Conservation (phyloP, 225 moss, liverwort and hornwort species). For the Polytrichum formosum region DNA sequence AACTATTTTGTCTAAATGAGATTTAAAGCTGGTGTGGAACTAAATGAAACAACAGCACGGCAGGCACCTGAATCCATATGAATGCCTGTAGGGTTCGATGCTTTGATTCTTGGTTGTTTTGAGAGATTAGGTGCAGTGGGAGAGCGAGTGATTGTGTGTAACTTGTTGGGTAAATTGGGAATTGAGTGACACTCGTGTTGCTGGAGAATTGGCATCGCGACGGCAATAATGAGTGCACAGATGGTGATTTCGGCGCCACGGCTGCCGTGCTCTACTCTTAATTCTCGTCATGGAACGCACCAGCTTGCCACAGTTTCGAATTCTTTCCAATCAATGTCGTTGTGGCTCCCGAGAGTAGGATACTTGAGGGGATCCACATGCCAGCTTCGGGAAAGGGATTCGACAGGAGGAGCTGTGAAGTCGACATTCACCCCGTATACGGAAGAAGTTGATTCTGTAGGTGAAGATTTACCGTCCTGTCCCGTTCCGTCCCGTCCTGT, state of each 20-base stretch:
- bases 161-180: no score
- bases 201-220: conserved; percentile 4
- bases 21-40: no score
- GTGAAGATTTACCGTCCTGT: background rate
- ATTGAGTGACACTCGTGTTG: no score
- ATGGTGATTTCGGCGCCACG: conserved; percentile 11
- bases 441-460: conserved; percentile 25
- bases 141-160: no score
- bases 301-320: conserved; percentile 1
- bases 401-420: conserved; percentile 10
- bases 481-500: no score
- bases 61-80: no score
- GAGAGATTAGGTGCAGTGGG: no score
- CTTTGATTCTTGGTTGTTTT: no score
- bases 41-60: no score
- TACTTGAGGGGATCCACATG: background rate
- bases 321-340: conserved; percentile 13
- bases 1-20: no score
- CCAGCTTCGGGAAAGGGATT: background rate
- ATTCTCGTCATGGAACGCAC: conserved; percentile 4
- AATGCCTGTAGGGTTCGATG: no score
- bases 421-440: conserved; percentile 15
- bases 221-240: conserved; percentile 14
- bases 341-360: background rate
- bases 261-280: conserved; percentile 21